Base-by-base conservation (phyloP, 2,329 filamentous ascomycete species). In the Ceratocystis albifundus region DNA sequence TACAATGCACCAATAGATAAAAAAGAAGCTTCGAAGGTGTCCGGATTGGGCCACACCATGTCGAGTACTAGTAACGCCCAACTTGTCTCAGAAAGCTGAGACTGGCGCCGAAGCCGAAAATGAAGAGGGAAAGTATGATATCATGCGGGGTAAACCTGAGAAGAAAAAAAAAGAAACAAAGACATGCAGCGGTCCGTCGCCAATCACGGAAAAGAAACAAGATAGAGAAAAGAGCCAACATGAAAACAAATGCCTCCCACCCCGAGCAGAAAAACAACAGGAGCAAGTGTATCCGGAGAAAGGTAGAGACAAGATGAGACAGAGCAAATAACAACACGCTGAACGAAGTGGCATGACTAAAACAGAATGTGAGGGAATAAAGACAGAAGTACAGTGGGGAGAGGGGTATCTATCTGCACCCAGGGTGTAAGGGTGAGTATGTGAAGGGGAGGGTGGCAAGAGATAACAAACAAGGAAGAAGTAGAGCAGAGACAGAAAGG, bases 211-310 rank as follows among this genome's bases (percentile, higher is more conserved):
- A 30, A 48, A 53, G 15, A 66, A 50, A 66, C 45, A 36, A n/a
- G n/a, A 46, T 10, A 12, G 36, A 36, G 36, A 41, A 41, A 41
- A 41, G 36, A 41, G 36, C 10, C 2, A 12, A 12, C 36, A 41
- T 41, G 59, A 67, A 41, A 10, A 36, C 61, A 10, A 63, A 28
- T 30, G 53, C 53, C 53, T 32, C 28, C 53, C 53, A 66, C 22
- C 50, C n/a, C 45, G 20, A 66, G 4, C 61, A 22, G 46, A 20
- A 1, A 57, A 63, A 66, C 25, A 5, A 28, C 30, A 22, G 46
- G 10, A 59, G 32, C 32, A 62, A 17, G 22, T 44, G 48, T 50
- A 63, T 63, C 7, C 22, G 48, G 22, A 30, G 7, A 28, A 12
- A 36, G 4, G 4, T 12, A 36, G 46, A 17, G 28, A 59, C 17